Evolutionary conservation across 1,284 basidiomycete species (phyloP).

Genomic region (Boletus calvinii): DNA sequence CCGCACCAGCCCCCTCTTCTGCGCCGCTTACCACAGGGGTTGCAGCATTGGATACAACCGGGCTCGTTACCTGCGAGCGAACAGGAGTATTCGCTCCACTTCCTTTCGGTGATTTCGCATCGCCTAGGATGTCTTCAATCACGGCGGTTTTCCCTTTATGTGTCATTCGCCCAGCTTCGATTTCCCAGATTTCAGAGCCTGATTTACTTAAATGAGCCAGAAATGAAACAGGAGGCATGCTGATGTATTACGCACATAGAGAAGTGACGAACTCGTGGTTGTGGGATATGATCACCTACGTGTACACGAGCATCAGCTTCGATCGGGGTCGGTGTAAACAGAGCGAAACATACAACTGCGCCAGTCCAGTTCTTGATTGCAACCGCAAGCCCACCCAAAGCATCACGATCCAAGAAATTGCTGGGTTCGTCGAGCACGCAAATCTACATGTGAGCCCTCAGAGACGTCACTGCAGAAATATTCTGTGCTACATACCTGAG

Average conservation of each 20-base stretch:
- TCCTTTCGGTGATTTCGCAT: slow-evolving; percentile 63
- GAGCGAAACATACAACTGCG: slow-evolving; percentile 67
- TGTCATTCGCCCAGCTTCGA: slow-evolving; percentile 77
- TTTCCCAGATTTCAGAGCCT: slow-evolving; percentile 84
- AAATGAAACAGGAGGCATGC: slow-evolving; percentile 14
- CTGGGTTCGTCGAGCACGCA: slow-evolving; percentile 92
- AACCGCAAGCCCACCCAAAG: slow-evolving; percentile 89
- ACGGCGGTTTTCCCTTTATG: slow-evolving; percentile 86
- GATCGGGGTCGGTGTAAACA: slow-evolving; percentile 19
- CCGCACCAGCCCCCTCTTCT: slow-evolving; percentile 50
- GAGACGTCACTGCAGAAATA: background rate
- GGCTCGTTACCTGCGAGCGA: slow-evolving; percentile 62
- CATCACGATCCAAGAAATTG: slow-evolving; percentile 93
- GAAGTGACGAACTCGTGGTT: slow-evolving; percentile 90
- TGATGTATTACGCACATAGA: slow-evolving; percentile 59
- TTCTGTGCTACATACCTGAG: slow-evolving; percentile 55
- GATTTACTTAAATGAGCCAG: slow-evolving; percentile 23
- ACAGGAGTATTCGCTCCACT: slow-evolving; percentile 69
- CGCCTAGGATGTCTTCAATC: slow-evolving; percentile 73
- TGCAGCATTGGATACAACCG: slow-evolving; percentile 57
- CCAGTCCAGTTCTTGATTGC: slow-evolving; percentile 97
- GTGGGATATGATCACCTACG: slow-evolving; percentile 95
- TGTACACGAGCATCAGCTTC: slow-evolving; percentile 18
- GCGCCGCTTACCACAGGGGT: slow-evolving; percentile 74
- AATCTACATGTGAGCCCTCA: slow-evolving; percentile 42